Base-by-base conservation (phyloP, 352 stramenopile species). In the Blastocystis sp. region DNA sequence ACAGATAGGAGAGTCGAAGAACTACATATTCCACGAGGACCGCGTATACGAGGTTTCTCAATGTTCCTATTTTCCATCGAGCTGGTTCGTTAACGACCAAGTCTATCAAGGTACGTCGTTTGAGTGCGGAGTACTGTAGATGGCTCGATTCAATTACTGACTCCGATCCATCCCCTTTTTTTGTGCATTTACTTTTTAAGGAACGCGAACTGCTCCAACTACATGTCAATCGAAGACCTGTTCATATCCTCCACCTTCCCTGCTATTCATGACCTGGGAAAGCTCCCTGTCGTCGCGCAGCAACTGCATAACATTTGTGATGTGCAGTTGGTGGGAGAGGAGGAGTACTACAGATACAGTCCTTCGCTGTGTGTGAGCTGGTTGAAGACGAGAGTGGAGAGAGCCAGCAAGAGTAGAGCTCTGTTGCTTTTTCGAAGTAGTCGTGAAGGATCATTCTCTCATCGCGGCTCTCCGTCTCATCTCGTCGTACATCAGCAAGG, bases 51-150 rank as follows among this genome's bases (percentile, higher is more conserved):
- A 66, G 9, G n/a, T 62, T 53, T 26, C 18, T 43, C 24, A 8
- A 39, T 54, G 39, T 11, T 13, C 30, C 7, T 18, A 64, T 9
- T 65, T 69, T 43, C 73, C 73, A 7, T 85, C 73, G 2, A 85
- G 73, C 53, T 85, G 73, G 73, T 85, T 85, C 26, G 73, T 85
- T 47, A 85, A 85, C 26, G 53, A 85, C 50, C 73, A 85, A 53
- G 50, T 85, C 47, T 66, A 66, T 55, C 73, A 85, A 45, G 73
- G 73, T 43, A 69, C 41, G 11, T 34, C 7, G 26, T 69, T 18
- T 1, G 1, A 34, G 24, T 41, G 3, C 13, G 8, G 6, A 66
- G 39, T 45, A 13, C 26, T 18, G 13, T 85, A 85, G 73, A 85
- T 54, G 73, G 73, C 2, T 85, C 73, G 0, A 39, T 85, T 24